Base-by-base conservation (phyloP, 2,329 filamentous ascomycete species). In the Tolypocladium tundrense region DNA sequence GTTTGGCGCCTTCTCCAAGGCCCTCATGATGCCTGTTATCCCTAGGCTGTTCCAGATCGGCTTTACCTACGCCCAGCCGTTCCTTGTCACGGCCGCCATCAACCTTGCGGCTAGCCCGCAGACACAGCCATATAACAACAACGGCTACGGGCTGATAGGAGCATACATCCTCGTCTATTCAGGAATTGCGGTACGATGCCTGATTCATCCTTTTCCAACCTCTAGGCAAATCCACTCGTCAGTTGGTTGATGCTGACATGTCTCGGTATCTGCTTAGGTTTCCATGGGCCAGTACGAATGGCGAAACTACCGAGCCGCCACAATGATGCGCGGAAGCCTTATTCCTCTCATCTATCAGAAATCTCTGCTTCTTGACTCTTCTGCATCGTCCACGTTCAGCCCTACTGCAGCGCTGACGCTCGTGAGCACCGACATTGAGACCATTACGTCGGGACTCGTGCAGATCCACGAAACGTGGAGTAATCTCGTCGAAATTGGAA, bases 261-360 rank as follows among this genome's bases (percentile, higher is more conserved):
- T 3, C 14, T 31, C 43, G 43, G 16, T 31, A 16, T 27, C 21
- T 31, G 21, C 13, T 3, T 48, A 66, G 64, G 56, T 67, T 11
- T 64, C 63, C 14, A 62, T 62, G n/a, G 62, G 64, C 10, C 62
- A 64, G 42, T 62, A 64, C 59, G 60, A 63, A 53, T 63, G 63
- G 58, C 66, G 65, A 1, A 61, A 59, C 2, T 64, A 63, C 37
- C 63, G 66, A 5, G 60, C 62, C 6, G 64, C 63, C 40, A 60
- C 66, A 9, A 67, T 64, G 56, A 62, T 66, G 24, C 62, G 68
- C n/a, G 68, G 68, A 39, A 62, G 63, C 13, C 52, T 69, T 7
- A 67, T 67, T 21, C 57, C 61, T 1, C 53, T 68, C 11, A 59
- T 70, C 39, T 70, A 67, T 53, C 55, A 62, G 10, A 68, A 70